Conservation (phyloP, 1,284 basidiomycete genomes). For the Cerrena zonata region DNA sequence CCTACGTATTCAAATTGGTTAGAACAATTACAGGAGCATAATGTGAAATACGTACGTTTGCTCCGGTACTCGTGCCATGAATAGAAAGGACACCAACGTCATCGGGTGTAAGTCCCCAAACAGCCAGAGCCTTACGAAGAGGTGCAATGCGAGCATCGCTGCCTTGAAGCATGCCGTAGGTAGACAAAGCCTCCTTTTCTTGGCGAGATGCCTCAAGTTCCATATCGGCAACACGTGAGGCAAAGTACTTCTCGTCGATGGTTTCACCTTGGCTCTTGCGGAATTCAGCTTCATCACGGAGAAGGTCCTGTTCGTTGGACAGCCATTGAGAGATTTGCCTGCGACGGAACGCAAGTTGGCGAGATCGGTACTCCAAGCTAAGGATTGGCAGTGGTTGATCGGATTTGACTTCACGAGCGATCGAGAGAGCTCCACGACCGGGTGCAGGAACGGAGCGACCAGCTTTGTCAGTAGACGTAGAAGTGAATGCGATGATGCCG, state of each 20-base stretch:
- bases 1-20: slow-evolving; percentile 29
- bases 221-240: slow-evolving; percentile 71
- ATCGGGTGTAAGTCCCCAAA: slow-evolving; percentile 92
- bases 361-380: slow-evolving; percentile 79
- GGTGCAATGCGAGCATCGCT: slow-evolving; percentile 81
- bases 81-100: slow-evolving; percentile 87
- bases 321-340: slow-evolving; percentile 92
- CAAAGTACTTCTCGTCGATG: slow-evolving; percentile 65
- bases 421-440: slow-evolving; percentile 81
- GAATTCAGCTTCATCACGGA: slow-evolving; percentile 72
- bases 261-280: slow-evolving; percentile 51
- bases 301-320: slow-evolving; percentile 76
- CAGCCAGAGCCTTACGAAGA: slow-evolving; percentile 88
- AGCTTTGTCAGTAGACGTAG: slow-evolving; percentile 96
- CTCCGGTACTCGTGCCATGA: slow-evolving; percentile 92
- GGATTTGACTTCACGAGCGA: slow-evolving; percentile 76
- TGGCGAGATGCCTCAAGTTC: slow-evolving; percentile 86
- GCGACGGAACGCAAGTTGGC: slow-evolving; percentile 90
- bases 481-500: slow-evolving; percentile 90
- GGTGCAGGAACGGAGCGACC: slow-evolving; percentile 92
- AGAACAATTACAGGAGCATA: slow-evolving; percentile 16
- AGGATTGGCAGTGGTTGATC: slow-evolving; percentile 74
- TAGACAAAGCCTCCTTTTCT: slow-evolving; percentile 83
- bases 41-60: slow-evolving; percentile 48
- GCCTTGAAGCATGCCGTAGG: slow-evolving; percentile 93